A percentile compares a stretch with the other conserved stretches of the same genome.
Conservation (phyloP, 768 basidiomycete genomes). For the Aureoboletus auriporus region DNA sequence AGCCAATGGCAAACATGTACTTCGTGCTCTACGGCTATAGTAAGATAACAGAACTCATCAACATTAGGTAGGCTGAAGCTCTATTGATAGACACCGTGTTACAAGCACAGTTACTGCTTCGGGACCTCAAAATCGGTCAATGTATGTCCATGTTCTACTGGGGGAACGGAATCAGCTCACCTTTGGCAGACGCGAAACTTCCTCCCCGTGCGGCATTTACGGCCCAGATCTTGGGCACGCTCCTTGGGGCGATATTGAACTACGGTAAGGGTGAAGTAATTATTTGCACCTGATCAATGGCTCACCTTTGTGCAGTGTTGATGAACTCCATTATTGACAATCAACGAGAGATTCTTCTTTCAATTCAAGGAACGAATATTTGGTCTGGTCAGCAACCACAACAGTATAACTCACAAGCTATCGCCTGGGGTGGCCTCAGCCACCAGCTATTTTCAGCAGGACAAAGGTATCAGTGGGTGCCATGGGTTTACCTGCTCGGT, state of each 20-base stretch:
- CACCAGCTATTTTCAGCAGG: slow-evolving; percentile 31
- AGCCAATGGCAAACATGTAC: slow-evolving; percentile 43
- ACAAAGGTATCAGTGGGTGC: slow-evolving; percentile 37
- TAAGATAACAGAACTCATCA: slow-evolving; percentile 16
- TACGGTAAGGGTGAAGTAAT: slow-evolving; percentile 47
- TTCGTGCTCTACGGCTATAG: slow-evolving; percentile 45
- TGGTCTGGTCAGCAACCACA: slow-evolving; percentile 32
- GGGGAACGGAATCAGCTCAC: slow-evolving; percentile 35
- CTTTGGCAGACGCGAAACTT: slow-evolving; percentile 47
- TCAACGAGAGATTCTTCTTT: slow-evolving; percentile 50
- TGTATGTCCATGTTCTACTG: slow-evolving; percentile 7
- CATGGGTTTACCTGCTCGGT: slow-evolving; percentile 33
- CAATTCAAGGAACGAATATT: slow-evolving; percentile 46
- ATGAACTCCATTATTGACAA: slow-evolving; percentile 56
- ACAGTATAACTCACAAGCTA: slow-evolving; percentile 31
- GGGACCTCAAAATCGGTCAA: slow-evolving; percentile 49
- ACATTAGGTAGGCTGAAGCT: slow-evolving; percentile 39
- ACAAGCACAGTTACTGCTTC: slow-evolving; percentile 49
- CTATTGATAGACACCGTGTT: slow-evolving; percentile 43
- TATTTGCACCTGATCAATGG: slow-evolving; percentile 42
- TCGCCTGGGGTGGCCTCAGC: slow-evolving; percentile 40
- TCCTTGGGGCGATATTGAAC: slow-evolving; percentile 32
- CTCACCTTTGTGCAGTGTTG: slow-evolving; percentile 26
- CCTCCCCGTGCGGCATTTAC: slow-evolving; percentile 64
- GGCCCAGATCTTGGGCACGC: slow-evolving; percentile 45